phyloP scores from a whole-genome alignment of 495 filamentous ascomycete species.

The Xylaria grammica region DNA sequence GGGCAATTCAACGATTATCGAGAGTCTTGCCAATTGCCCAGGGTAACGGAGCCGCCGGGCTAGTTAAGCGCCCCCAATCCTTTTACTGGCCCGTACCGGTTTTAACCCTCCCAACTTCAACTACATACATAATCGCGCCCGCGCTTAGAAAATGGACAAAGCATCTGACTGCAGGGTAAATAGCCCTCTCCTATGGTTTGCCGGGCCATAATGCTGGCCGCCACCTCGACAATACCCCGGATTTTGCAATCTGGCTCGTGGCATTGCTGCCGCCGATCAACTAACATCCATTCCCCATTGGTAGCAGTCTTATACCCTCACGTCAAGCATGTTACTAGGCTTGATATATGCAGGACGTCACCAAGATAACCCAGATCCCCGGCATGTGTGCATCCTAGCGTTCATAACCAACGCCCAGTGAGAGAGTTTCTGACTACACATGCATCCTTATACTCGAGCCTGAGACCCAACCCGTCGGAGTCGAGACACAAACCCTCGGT shows the following conservation, averaged over 20 bases:
- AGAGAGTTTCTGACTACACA: not conserved
- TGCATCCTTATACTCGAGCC: not conserved
- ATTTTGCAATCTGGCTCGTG: constrained; percentile 12
- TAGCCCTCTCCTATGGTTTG: not conserved
- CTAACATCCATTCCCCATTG: not conserved
- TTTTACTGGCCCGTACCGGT: constrained; percentile 11
- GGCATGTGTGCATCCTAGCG: not conserved
- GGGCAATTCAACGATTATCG: not conserved
- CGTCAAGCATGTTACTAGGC: not conserved
- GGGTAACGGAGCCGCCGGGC: constrained; percentile 11
- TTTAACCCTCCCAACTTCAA: not conserved
- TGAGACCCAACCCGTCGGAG: constrained; percentile 6
- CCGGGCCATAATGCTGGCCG: not conserved
- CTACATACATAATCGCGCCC: constrained; percentile 6
- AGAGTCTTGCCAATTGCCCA: constrained; percentile 8
- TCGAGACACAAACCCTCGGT: not conserved
- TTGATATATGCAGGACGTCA: not conserved
- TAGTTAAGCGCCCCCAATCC: constrained; percentile 20
- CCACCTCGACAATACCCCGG: constrained; percentile 9
- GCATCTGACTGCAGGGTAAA: not conserved
- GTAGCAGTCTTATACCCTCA: constrained; percentile 1
- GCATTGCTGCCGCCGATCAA: constrained; percentile 7
- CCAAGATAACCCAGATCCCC: constrained; percentile 8
- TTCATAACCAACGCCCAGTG: not conserved
- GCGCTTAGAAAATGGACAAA: constrained; percentile 11